These are phyloP conservation scores for Amyloporia xantha DNA, from an alignment of 768 basidiomycete genomes.

Conservation along the genomic window DNA sequence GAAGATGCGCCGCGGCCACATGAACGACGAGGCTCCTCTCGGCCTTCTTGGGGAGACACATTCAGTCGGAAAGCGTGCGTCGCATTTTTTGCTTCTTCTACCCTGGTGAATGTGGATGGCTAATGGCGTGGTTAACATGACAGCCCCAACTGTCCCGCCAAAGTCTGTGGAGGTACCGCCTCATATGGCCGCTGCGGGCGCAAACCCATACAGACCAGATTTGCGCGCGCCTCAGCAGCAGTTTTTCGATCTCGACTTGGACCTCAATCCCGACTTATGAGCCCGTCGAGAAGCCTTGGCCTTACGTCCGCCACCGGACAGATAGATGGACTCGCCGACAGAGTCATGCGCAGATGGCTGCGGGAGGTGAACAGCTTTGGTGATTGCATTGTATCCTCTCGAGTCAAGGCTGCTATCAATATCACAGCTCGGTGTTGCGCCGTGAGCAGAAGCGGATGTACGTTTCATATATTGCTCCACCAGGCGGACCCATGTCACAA, in stretches of 20 bases:
- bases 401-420: too few species aligned
- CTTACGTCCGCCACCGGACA: too few species aligned
- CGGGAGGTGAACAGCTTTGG: too few species aligned
- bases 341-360: too few species aligned
- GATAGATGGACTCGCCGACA: too few species aligned
- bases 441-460: too few species aligned
- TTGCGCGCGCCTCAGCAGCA: conserved; percentile 48
- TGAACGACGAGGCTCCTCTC: conserved; percentile 76
- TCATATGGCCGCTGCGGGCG: conserved; percentile 39
- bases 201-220: conserved; percentile 70
- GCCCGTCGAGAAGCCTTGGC: not conserved
- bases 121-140: conserved; percentile 7
- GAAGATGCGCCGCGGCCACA: conserved; percentile 78
- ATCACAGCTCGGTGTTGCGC: too few species aligned
- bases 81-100: not conserved
- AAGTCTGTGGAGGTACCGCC: conserved; percentile 39
- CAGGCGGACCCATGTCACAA: too few species aligned
- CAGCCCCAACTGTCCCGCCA: conserved; percentile 62
- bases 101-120: not conserved
- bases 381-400: too few species aligned
- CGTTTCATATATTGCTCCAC: too few species aligned
- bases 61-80: conserved; percentile 68
- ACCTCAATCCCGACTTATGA: conserved; percentile 76
- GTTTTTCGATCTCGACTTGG: conserved; percentile 74
- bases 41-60: conserved; percentile 77